Conservation (phyloP, 495 filamentous ascomycete species). For the Thermochaetoides thermophila region DNA sequence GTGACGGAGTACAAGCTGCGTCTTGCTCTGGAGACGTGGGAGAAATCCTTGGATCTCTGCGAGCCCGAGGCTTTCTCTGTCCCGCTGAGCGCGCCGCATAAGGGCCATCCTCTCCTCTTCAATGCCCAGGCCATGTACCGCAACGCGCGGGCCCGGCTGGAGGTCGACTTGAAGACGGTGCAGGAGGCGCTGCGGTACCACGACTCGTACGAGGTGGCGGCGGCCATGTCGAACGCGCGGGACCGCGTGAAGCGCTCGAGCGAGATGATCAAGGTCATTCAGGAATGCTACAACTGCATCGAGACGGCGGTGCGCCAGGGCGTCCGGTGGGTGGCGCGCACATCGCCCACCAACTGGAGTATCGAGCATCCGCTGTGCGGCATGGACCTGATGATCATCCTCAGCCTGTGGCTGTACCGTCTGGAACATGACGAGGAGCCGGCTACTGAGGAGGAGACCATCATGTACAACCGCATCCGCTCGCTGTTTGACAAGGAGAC, state of each 20-base stretch:
- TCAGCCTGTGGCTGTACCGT: constrained; percentile 94
- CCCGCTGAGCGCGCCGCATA: constrained; percentile 84
- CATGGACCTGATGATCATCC: constrained; percentile 95
- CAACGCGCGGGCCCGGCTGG: constrained; percentile 80
- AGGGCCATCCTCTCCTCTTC: constrained; percentile 96
- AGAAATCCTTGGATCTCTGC: constrained; percentile 85
- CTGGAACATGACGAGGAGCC: constrained; percentile 98
- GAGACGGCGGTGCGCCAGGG: constrained; percentile 89
- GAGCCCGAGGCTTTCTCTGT: constrained; percentile 86
- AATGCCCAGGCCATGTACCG: constrained; percentile 97
- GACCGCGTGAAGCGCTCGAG: constrained; percentile 86
- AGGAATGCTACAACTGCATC: constrained; percentile 96
- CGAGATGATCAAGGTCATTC: constrained; percentile 97
- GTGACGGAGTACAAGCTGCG: constrained; percentile 97
- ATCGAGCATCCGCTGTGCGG: constrained; percentile 95
- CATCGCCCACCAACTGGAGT: constrained; percentile 97
- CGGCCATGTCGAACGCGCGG: constrained; percentile 85
- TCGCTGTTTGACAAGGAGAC: constrained; percentile 82
- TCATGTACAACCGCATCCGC: constrained; percentile 91
- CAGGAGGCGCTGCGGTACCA: constrained; percentile 96
- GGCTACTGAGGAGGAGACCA: constrained; percentile 76
- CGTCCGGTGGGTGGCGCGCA: constrained; percentile 95
- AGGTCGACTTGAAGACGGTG: constrained; percentile 87
- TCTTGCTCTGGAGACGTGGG: constrained; percentile 92
- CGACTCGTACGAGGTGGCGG: constrained; percentile 90